These are phyloP conservation scores for Aspergillus niger DNA, from an alignment of 2,329 filamentous ascomycete species.

Conservation along the genomic window DNA sequence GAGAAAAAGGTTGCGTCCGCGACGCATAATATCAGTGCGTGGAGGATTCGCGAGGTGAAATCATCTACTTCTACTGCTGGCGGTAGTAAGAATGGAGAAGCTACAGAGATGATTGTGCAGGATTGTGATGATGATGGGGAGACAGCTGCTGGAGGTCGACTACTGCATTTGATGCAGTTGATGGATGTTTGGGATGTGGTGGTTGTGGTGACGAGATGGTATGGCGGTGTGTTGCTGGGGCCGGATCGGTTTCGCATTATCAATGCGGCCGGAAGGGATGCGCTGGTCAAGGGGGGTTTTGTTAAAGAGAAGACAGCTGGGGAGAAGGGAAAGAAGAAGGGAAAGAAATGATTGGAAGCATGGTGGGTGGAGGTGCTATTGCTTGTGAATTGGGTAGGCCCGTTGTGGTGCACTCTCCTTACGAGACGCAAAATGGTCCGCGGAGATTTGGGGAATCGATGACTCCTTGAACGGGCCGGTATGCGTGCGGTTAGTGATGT, in stretches of 20 bases:
- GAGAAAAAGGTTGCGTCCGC: conserved; percentile 85
- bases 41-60: conserved; percentile 67
- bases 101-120: conserved; percentile 65
- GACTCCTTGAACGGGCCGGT: too few relatives aligned
- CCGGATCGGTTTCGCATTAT: conserved; percentile 89
- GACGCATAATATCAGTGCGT: conserved; percentile 94
- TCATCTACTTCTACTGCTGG: background rate
- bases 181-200: conserved; percentile 94
- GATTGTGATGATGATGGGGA: conserved; percentile 98
- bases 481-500: too few relatives aligned
- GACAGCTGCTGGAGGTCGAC: conserved; percentile 80
- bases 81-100: conserved; percentile 22
- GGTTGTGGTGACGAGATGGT: conserved; percentile 94
- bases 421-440: too few relatives aligned
- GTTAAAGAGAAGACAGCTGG: conserved; percentile 53
- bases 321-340: conserved; percentile 48
- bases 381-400: background rate
- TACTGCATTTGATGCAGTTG: conserved; percentile 88
- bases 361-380: background rate
- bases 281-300: conserved; percentile 74
- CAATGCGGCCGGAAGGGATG: conserved; percentile 81
- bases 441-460: too few relatives aligned
- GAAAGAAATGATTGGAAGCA: conserved; percentile 45
- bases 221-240: conserved; percentile 85
- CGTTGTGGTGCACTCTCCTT: too few relatives aligned